Base-by-base conservation (phyloP, 139 green algal species). In the Astrephomene gubernaculifera region DNA sequence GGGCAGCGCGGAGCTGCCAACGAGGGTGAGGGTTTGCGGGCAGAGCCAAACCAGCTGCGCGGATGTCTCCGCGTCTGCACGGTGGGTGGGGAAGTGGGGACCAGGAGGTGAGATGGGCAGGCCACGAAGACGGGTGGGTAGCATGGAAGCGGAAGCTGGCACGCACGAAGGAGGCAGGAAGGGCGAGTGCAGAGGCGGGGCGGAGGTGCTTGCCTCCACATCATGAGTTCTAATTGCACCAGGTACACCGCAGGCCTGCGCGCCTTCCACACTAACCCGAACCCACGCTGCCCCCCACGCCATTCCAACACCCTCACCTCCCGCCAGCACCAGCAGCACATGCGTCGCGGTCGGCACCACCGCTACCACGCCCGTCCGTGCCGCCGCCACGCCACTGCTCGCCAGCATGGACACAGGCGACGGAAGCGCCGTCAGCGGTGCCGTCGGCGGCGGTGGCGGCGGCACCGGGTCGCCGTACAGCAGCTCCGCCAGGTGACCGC, bases 241-340 rank as follows among this genome's bases (percentile, higher is more conserved):
- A n/a, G n/a, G n/a, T n/a, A n/a, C n/a, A n/a, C n/a, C n/a, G n/a
- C n/a, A n/a, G n/a, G n/a, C n/a, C n/a, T n/a, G n/a, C n/a, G n/a
- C n/a, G n/a, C n/a, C n/a, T n/a, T n/a, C n/a, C n/a, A n/a, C n/a
- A n/a, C n/a, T 60, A 21, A 27, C 17, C 17, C 17, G 17, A 17
- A 27, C 52, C 52, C 1, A 60, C 52, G 52, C 17, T 60, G 52
- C 52, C 52, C 17, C 52, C 17, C 17, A 21, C 52, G 17, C 17
- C 52, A 21, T 21, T 60, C 52, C 21, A 35, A 43, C 64, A 7
- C 72, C 9, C 74, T n/a, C 74, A 82, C 74, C 74, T 82, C 74
- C 74, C 57, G n/a, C 74, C 74, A 82, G n/a, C 7, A 82, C 74
- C 27, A 82, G 54, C 25, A 83, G 41, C 4, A 83, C 24, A 33